Conservation (phyloP, 805 yeast genomes). For the Metschnikowia baotianmanensis region DNA sequence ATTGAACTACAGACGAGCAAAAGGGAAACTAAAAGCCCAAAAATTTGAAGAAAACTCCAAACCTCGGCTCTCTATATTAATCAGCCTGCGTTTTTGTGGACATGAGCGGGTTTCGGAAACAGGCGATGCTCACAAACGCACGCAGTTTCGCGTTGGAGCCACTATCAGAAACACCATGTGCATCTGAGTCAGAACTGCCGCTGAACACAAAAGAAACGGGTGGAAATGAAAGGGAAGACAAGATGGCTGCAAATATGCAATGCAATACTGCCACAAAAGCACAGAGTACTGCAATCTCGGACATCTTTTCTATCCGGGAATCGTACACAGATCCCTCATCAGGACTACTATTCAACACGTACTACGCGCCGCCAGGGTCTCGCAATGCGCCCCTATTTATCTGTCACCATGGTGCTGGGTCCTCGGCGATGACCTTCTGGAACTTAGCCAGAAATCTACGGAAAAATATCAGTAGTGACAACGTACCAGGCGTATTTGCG, state of each 20-base stretch:
- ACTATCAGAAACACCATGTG: too few species aligned
- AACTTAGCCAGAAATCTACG: constrained; percentile 39
- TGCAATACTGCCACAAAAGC: not conserved
- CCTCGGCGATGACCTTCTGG: constrained; percentile 78
- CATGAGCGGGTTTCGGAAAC: constrained; percentile 11
- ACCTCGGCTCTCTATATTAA: too few species aligned
- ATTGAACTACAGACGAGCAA: too few species aligned
- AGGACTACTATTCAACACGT: constrained; percentile 39
- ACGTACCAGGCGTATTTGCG: constrained; percentile 56
- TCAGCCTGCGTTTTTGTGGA: too few species aligned
- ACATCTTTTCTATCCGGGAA: constrained; percentile 22
- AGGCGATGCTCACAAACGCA: constrained; percentile 10
- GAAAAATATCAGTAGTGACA: constrained; percentile 9
- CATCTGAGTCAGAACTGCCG: not conserved
- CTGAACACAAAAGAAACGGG: not conserved
- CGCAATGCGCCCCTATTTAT: constrained; percentile 56
- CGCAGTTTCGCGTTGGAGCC: constrained; percentile 11
- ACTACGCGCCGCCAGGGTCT: constrained; percentile 51
- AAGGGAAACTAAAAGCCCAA: too few species aligned
- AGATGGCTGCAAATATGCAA: too few species aligned
- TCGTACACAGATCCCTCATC: constrained; percentile 15
- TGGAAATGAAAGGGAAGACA: too few species aligned
- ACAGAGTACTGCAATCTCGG: not conserved
- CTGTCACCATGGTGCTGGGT: constrained; percentile 95
- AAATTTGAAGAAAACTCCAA: too few species aligned